phyloP scores from a whole-genome alignment of 768 basidiomycete genomes.

The Boletus patriciae region DNA sequence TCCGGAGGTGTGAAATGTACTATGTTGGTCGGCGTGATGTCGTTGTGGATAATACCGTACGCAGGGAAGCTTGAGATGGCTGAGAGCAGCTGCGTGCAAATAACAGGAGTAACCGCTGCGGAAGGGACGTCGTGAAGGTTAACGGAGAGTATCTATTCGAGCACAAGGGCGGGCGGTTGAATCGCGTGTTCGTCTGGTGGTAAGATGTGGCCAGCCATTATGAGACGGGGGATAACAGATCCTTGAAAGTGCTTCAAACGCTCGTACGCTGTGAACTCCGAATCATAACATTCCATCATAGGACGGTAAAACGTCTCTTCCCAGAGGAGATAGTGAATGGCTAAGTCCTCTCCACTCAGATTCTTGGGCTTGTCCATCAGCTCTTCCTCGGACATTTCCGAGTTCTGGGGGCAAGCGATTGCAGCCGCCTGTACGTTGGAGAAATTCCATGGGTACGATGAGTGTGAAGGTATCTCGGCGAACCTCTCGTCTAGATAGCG shows the following conservation, averaged over 20 bases:
- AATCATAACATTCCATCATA: background rate
- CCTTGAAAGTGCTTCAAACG: conserved; percentile 2
- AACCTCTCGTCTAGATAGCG: conserved; percentile 6
- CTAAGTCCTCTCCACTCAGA: background rate
- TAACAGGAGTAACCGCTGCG: background rate
- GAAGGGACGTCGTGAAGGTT: background rate
- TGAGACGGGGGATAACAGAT: background rate
- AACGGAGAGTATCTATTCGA: background rate
- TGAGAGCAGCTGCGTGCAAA: background rate
- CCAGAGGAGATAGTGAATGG: no score
- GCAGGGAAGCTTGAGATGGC: background rate
- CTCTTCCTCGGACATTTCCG: background rate
- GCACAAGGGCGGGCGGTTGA: background rate
- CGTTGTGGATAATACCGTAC: background rate
- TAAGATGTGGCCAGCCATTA: background rate
- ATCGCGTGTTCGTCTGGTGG: conserved; percentile 5
- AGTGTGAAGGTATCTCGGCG: background rate
- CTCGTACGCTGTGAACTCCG: background rate
- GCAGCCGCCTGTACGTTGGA: background rate
- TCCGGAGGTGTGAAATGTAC: background rate
- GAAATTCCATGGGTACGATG: background rate
- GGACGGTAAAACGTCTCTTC: background rate
- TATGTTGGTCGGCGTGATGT: conserved; percentile 2
- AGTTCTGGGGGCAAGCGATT: background rate
- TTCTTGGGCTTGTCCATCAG: background rate